Evolutionary conservation across 768 basidiomycete genomes (phyloP).

Genomic region (Gloeophyllum trabeum): DNA sequence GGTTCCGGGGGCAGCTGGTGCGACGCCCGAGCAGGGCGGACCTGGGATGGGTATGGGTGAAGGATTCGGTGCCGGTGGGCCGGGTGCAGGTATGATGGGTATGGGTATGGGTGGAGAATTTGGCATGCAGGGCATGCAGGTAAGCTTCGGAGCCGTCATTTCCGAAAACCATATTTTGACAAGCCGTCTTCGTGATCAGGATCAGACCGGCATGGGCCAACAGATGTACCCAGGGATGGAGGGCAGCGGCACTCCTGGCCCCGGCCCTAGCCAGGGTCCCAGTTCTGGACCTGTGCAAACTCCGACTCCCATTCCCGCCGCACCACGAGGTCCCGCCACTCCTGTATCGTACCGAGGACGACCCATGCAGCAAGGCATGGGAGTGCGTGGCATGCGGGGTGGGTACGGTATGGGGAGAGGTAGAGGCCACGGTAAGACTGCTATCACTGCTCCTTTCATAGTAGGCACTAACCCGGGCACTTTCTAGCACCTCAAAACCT

Average conservation of each 20-base stretch:
- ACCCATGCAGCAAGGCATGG: slow-evolving; percentile 24
- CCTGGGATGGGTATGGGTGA: slow-evolving; percentile 48
- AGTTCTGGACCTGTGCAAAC: neutral
- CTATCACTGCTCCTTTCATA: neutral
- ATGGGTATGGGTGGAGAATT: slow-evolving; percentile 63
- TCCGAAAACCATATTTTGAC: neutral
- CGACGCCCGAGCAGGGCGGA: neutral
- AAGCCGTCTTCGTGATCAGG: slow-evolving; percentile 1
- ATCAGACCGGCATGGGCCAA: slow-evolving; percentile 37
- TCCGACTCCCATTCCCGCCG: slow-evolving; percentile 4
- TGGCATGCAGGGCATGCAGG: slow-evolving; percentile 66
- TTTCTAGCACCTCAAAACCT: slow-evolving; percentile 25
- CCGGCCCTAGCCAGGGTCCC: slow-evolving; percentile 21
- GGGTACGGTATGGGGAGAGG: slow-evolving; percentile 29
- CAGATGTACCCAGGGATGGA: slow-evolving; percentile 65
- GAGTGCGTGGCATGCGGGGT: slow-evolving; percentile 30
- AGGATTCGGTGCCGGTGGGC: slow-evolving; percentile 53
- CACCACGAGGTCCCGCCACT: slow-evolving; percentile 23
- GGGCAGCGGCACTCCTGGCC: slow-evolving; percentile 33
- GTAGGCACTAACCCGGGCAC: neutral
- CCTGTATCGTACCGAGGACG: slow-evolving; percentile 26
- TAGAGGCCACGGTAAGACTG: slow-evolving; percentile 20
- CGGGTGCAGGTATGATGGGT: slow-evolving; percentile 19
- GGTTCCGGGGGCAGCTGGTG: neutral
- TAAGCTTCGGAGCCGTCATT: neutral